Percentiles rank a stretch among this genome's conserved stretches.
Conservation (phyloP, 345 rosid genomes). For the Pistacia integerrima region DNA sequence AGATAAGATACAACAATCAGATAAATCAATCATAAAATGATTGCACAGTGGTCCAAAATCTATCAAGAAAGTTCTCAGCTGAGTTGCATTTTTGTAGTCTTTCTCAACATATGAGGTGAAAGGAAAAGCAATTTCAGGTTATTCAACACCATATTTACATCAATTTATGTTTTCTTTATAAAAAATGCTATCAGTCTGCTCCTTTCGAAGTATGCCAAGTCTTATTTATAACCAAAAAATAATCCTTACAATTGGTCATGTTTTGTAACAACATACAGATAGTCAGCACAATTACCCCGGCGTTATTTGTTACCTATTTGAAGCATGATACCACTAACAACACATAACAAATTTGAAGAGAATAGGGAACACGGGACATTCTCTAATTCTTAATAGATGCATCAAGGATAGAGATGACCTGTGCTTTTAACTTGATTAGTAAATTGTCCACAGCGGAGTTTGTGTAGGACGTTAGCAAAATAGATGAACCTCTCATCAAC, state of each 20-base stretch:
- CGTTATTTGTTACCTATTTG: background rate
- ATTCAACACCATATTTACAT: background rate
- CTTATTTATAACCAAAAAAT: background rate
- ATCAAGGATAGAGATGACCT: conserved; percentile 57
- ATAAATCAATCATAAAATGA: conserved; percentile 1
- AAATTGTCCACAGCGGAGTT: conserved; percentile 98
- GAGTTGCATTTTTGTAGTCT: background rate
- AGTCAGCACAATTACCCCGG: background rate
- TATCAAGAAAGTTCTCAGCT: background rate
- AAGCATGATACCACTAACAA: background rate
- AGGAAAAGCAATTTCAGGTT: background rate
- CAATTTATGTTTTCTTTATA: background rate
- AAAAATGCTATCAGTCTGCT: background rate
- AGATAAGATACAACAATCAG: background rate
- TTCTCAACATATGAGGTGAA: background rate
- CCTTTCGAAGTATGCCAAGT: background rate
- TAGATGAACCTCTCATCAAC: conserved; percentile 89
- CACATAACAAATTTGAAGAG: conserved; percentile 7
- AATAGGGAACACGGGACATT: background rate
- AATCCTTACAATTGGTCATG: background rate
- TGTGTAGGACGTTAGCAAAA: conserved; percentile 96
- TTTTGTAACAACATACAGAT: background rate
- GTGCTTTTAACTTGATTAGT: conserved; percentile 90
- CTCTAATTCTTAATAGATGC: conserved; percentile 14
- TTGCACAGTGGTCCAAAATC: background rate